Evolutionary conservation across 192 early-diverging fungal genomes (phyloP), one percentile per base, ranked within the genome.

Genomic region (Thoreauomyces humboldtii): DNA sequence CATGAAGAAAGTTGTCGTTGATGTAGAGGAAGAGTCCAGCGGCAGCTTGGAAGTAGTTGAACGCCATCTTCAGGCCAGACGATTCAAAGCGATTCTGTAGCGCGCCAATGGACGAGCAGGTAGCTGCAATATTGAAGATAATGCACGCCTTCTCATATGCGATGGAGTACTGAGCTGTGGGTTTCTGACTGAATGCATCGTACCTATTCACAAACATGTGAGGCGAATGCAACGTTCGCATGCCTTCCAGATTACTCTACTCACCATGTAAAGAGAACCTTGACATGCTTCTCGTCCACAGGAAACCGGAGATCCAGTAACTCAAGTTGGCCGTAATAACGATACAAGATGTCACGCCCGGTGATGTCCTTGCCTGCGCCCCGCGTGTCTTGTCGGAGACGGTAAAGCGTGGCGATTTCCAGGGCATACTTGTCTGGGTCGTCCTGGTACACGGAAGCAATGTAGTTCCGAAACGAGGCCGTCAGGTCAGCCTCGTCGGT

Each of bases 1-100:
- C 92, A 65, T 99, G 96, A 54, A 97, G 74, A 73, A 99, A 99
- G 75, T 95, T 99, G 62, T 99, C 93, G 74, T 92, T 96, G 77
- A 99, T 97, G 71, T 90, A 98, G 36, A 87, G 77, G 76, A 94
- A 95, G 48, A 93, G 86, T 24, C 92, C 92, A n/a, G 96, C 96
- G 0, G 93, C 87, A 4, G 89, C 89, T 68, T 96, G 95, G 55
- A 96, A 90, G 73, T 91, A 94, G 69, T 93, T 89, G 61, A 87
- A 92, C 0, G 93, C 89, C 45, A 83, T 78, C 73, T 93, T 94
- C 33, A 91, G 78, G 0, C 89, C 89, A 17, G 82, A 76, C 7
- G 81, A 65, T 43, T 93, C 90, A 15, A 79, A 86, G 9, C 92
- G 81, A 59, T 89, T 88, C 73, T 92, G 89, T 0, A 76, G 67